These are phyloP conservation scores for Chalaropsis ovoidea DNA, from an alignment of 2,329 filamentous ascomycete genomes.

Conservation along the genomic window DNA sequence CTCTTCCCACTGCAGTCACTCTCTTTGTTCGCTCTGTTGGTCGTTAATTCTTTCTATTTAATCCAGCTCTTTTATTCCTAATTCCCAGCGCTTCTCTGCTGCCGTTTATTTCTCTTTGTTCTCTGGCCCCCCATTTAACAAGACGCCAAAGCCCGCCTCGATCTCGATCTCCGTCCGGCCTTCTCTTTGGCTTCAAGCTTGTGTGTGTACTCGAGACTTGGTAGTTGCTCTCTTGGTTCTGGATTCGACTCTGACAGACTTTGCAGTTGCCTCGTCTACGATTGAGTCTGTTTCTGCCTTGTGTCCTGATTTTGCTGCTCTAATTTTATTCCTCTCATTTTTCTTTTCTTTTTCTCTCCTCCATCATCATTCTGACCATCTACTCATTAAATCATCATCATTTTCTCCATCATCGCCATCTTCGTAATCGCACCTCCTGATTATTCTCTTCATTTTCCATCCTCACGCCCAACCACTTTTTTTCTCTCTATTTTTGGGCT, in stretches of 20 bases:
- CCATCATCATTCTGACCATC: no score
- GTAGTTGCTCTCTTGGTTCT: background rate
- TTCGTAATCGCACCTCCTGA: constrained; percentile 2
- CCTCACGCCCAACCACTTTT: constrained; percentile 3
- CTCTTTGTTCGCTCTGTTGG: background rate
- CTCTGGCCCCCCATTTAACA: constrained; percentile 1
- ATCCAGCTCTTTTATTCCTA: background rate
- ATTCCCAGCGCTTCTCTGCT: background rate
- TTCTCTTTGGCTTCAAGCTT: background rate
- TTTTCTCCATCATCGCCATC: background rate
- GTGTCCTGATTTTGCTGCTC: background rate
- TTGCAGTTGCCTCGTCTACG: background rate
- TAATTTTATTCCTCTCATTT: background rate
- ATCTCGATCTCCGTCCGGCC: no score
- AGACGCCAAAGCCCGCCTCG: background rate
- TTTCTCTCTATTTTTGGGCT: background rate
- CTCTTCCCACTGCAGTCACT: background rate
- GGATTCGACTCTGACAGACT: background rate
- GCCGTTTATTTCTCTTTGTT: background rate
- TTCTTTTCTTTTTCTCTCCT: background rate
- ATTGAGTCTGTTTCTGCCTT: background rate
- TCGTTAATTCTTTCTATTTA: background rate
- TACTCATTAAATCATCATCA: background rate
- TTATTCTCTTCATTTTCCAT: background rate
- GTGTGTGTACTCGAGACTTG: background rate